A percentile compares a stretch with the other conserved stretches of the same genome.
Conservation (phyloP, 768 basidiomycete species). For the Mycena crocata region DNA sequence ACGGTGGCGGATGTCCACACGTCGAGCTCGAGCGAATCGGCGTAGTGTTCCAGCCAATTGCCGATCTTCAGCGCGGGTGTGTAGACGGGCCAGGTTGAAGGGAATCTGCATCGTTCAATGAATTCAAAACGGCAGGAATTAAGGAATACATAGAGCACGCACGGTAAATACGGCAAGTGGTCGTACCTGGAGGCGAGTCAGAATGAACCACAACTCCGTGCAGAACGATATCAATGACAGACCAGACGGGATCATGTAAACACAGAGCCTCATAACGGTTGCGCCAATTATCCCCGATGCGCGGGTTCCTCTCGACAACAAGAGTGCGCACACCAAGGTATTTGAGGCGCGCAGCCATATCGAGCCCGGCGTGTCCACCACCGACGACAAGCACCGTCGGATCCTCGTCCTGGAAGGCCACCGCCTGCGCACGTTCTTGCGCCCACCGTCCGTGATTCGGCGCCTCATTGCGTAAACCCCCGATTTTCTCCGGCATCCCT, state of each 20-base stretch:
- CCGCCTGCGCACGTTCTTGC: conserved; percentile 42
- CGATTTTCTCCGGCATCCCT: conserved; percentile 53
- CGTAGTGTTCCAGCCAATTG: conserved; percentile 71
- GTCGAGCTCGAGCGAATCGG: conserved; percentile 61
- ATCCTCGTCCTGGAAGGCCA: conserved; percentile 54
- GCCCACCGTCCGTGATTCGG: conserved; percentile 32
- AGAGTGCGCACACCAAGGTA: conserved; percentile 59
- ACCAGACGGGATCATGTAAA: conserved; percentile 76
- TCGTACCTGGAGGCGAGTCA: too few species aligned
- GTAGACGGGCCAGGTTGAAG: conserved; percentile 57
- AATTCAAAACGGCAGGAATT: not conserved
- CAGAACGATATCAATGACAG: too few species aligned
- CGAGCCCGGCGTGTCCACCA: conserved; percentile 66
- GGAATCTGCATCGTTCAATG: conserved; percentile 52
- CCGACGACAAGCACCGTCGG: conserved; percentile 66
- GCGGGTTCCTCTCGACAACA: conserved; percentile 70
- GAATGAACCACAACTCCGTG: too few species aligned
- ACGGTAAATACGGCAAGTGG: conserved; percentile 60
- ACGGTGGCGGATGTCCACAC: conserved; percentile 60
- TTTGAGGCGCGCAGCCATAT: conserved; percentile 70
- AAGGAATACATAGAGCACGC: conserved; percentile 13
- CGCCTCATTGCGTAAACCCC: conserved; percentile 11
- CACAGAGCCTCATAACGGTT: conserved; percentile 74
- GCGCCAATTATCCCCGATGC: conserved; percentile 76
- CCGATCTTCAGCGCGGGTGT: conserved; percentile 63